Percentiles rank a stretch among this genome's conserved stretches.
Evolutionary conservation across 106 monocot genomes (phyloP).

Genomic region (Dendrobium chrysotoxum): DNA sequence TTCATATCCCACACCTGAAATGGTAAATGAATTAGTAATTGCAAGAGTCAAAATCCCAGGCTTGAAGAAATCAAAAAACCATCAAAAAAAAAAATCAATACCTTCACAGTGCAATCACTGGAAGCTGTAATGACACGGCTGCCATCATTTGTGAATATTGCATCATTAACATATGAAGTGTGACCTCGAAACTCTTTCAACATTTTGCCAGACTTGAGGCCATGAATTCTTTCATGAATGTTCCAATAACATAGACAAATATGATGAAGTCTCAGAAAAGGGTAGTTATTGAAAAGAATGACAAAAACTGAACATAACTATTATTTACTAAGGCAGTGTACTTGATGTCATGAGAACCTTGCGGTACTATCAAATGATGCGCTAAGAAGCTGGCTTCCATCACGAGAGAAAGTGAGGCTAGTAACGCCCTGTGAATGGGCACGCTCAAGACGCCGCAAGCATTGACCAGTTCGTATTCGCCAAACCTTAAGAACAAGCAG

Average conservation of each 20-base stretch:
- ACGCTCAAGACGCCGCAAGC: slow-evolving; percentile 82
- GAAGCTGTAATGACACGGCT: slow-evolving; percentile 89
- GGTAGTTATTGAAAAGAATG: neutral
- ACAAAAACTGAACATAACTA: neutral
- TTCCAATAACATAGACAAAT: neutral
- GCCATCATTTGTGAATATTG: slow-evolving; percentile 83
- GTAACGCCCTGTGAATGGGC: slow-evolving; percentile 93
- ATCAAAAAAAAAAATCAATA: slow-evolving; percentile 8
- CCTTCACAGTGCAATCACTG: slow-evolving; percentile 97
- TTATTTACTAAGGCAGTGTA: neutral
- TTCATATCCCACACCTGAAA: slow-evolving; percentile 93
- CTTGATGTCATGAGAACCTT: slow-evolving; percentile 41
- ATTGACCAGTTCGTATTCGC: slow-evolving; percentile 93
- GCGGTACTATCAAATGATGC: slow-evolving; percentile 96
- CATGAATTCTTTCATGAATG: slow-evolving; percentile 67
- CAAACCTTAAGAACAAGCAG: slow-evolving; percentile 52
- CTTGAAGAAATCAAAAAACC: neutral
- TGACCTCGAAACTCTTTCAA: slow-evolving; percentile 98
- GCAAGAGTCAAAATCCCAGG: neutral
- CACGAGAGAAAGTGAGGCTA: slow-evolving; percentile 87
- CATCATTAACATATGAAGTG: slow-evolving; percentile 90
- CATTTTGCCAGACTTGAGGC: slow-evolving; percentile 90
- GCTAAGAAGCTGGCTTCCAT: slow-evolving; percentile 88
- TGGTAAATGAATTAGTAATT: neutral
- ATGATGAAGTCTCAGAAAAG: neutral